A percentile compares a stretch with the other conserved stretches of the same genome.
These are phyloP conservation scores for Arbutus unedo DNA, from an alignment of 148 eudicot species.

Conservation along the genomic window DNA sequence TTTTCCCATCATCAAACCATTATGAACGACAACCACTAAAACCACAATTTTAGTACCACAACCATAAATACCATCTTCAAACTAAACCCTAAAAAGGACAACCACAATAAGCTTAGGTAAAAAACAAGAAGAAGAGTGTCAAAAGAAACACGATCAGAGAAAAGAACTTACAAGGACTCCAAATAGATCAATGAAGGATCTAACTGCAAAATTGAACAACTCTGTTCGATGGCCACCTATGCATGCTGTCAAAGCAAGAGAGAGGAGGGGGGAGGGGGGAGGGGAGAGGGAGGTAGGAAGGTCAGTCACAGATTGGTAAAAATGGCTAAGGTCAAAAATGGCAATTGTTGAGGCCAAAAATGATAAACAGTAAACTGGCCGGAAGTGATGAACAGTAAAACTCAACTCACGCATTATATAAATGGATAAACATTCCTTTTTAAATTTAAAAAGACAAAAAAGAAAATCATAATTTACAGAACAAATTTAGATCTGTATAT, in stretches of 20 bases:
- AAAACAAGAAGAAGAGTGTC: not conserved
- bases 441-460: not conserved
- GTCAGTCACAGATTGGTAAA: no score
- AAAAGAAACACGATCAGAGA: not conserved
- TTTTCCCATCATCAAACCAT: no score
- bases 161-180: not conserved
- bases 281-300: no score
- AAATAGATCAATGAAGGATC: not conserved
- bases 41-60: no score
- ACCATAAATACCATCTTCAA: no score
- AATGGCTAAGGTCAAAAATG: no score
- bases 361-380: no score
- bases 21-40: no score
- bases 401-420: not conserved
- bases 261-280: no score
- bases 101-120: not conserved
- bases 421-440: not conserved
- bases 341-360: no score
- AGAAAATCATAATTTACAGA: conserved; percentile 4
- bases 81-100: no score
- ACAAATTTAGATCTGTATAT: not conserved
- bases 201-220: not conserved
- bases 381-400: not conserved
- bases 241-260: not conserved
- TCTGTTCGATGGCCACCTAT: not conserved